These are phyloP conservation scores for Biscutella auriculata DNA, from an alignment of 441 rosid genomes.

Conservation along the genomic window DNA sequence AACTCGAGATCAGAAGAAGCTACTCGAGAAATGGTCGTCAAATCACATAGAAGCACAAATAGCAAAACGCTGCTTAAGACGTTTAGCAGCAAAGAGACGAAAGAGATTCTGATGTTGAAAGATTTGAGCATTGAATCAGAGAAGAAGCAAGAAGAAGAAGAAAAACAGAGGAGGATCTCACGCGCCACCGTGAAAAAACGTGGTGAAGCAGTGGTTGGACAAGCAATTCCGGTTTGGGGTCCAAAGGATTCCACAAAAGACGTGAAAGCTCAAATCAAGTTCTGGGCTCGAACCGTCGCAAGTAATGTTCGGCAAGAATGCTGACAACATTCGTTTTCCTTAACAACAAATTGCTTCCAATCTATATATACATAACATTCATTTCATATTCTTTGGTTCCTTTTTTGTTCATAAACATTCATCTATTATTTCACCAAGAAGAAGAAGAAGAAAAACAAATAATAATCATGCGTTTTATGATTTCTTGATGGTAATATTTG, in stretches of 20 bases:
- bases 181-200: constrained; percentile 17
- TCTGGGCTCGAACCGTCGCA: constrained; percentile 80
- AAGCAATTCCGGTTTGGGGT: constrained; percentile 39
- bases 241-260: constrained; percentile 34
- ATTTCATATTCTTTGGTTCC: constrained; percentile 11
- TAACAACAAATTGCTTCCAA: constrained; percentile 2
- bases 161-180: constrained; percentile 7
- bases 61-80: constrained; percentile 35
- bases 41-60: constrained; percentile 18
- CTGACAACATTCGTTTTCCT: constrained; percentile 6
- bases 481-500: too few relatives aligned
- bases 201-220: constrained; percentile 35
- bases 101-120: constrained; percentile 36
- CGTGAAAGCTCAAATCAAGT: constrained; percentile 67
- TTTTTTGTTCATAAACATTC: neutral
- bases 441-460: too few relatives aligned
- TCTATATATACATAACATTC: neutral
- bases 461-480: too few relatives aligned
- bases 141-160: constrained; percentile 20
- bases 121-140: constrained; percentile 38
- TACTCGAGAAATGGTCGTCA: constrained; percentile 15
- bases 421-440: neutral
- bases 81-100: constrained; percentile 34
- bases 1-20: constrained; percentile 25
- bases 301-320: constrained; percentile 54